Conservation (phyloP, 768 basidiomycete species). For the Cystobasidiopsis lactophilus region DNA sequence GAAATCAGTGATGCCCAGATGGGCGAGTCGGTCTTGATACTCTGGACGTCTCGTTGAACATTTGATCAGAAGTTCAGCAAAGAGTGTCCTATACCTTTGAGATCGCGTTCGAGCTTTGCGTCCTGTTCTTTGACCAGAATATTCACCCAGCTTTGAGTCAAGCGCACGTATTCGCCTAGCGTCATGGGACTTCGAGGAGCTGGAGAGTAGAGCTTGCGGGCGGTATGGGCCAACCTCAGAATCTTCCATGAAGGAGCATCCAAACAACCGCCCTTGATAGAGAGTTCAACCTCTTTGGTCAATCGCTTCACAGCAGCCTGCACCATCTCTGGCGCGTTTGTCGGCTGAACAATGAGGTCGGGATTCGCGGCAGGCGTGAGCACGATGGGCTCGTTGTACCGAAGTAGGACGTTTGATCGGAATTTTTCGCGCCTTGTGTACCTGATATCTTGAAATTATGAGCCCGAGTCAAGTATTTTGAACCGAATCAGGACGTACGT, state of each 20-base stretch:
- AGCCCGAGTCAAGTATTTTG: too few relatives aligned
- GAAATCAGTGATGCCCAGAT: conserved; percentile 61
- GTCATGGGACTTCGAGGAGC: conserved; percentile 61
- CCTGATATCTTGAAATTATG: too few relatives aligned
- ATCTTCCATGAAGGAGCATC: conserved; percentile 70
- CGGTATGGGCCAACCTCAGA: conserved; percentile 50
- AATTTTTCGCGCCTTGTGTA: conserved; percentile 71
- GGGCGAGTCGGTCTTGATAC: conserved; percentile 41
- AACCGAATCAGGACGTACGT: conserved; percentile 39
- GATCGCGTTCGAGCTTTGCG: too few relatives aligned
- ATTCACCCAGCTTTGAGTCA: conserved; percentile 52
- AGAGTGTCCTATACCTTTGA: too few relatives aligned
- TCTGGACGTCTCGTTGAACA: conserved; percentile 3
- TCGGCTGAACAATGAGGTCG: neutral
- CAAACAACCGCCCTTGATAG: conserved; percentile 53
- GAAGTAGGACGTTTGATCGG: conserved; percentile 66
- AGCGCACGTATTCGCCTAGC: conserved; percentile 60
- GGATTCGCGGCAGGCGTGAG: conserved; percentile 12
- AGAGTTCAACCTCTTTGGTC: conserved; percentile 42
- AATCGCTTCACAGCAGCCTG: conserved; percentile 38
- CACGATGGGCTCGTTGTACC: conserved; percentile 24
- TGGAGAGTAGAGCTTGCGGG: conserved; percentile 60
- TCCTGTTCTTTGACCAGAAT: conserved; percentile 35
- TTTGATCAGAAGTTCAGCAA: too few relatives aligned
- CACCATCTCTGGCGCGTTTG: conserved; percentile 24